Base-by-base conservation (phyloP, 148 eudicot genomes). In the Rhododendron simsii region DNA sequence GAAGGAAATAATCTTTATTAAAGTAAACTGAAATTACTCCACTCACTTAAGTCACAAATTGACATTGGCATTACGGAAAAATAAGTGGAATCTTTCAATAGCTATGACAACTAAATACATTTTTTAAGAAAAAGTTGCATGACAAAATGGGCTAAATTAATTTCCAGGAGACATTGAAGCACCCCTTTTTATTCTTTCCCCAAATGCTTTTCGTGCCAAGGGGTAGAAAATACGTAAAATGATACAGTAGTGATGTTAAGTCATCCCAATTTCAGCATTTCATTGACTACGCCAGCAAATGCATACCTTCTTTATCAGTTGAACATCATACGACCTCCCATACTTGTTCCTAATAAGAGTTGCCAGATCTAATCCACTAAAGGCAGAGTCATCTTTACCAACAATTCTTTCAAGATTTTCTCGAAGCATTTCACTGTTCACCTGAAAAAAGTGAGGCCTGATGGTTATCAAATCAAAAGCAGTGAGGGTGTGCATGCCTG, bases 311-410 rank as follows among this genome's bases (percentile, higher is more conserved):
- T 93, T 96, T 86, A 96, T 94, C 41, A 96, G 91, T 88, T 94
- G 99, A 80, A 96, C 99, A 88, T 96, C 99, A 88, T 96, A 96
- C 61, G 98, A 96, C 86, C 93, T 91, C 86, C 99, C 99, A 90
- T 93, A 96, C 89, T 92, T 96, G 78, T 92, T 95, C 90, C 99
- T 90, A 86, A 95, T 95, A 50, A 96, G 94, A 82, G 97, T 91
- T 85, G 99, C 98, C 86, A 96, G 93, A 91, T 96, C 99, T 53
- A 91, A 84, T 63, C 99, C 99, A 86, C 90, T 92, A 91, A 96
- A 96, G 73, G 89, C 76, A 71, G 96, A 94, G 89, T 96, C 99
- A 89, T 96, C 99, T 53, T 53, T 88, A 59, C 99, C 99, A 71
- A 96, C 89, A 78, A 90, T 96, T 89, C 91, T 95, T 89, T 96